Conservation (phyloP, 2,329 filamentous ascomycete genomes). For the Fusarium goolgardi region DNA sequence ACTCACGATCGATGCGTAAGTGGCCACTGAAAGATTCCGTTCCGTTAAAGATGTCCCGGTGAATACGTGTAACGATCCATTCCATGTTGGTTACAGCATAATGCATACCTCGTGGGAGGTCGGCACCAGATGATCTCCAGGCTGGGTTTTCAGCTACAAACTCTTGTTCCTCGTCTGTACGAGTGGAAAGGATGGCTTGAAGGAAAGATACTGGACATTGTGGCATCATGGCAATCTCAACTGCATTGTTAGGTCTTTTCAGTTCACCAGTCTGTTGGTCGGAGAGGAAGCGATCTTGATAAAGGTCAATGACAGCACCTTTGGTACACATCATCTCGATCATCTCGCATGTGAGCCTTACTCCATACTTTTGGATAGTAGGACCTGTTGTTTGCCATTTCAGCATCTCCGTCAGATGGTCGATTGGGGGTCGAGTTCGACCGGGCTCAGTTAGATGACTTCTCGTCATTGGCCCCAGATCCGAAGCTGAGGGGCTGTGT, state of each 20-base stretch:
- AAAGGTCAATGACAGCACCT: conserved; percentile 19
- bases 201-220: conserved; percentile 5
- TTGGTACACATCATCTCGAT: background rate
- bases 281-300: conserved; percentile 10
- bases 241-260: conserved; percentile 7
- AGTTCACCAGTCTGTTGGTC: background rate
- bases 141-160: background rate
- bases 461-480: background rate
- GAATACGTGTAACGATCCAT: conserved; percentile 7
- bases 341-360: background rate
- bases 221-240: conserved; percentile 22
- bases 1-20: background rate
- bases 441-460: background rate
- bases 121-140: conserved; percentile 1
- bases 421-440: background rate
- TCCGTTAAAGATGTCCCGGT: conserved; percentile 1
- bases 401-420: conserved; percentile 21
- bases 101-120: conserved; percentile 9
- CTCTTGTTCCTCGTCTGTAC: rapidly evolving
- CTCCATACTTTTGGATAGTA: background rate
- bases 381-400: background rate
- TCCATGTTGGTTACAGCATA: conserved; percentile 13
- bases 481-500: background rate
- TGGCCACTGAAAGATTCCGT: background rate
- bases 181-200: background rate